Percentiles rank a stretch among this genome's conserved stretches.
Evolutionary conservation across 164 flowering plant species (phyloP).

Genomic region (Magnolia officinalis): DNA sequence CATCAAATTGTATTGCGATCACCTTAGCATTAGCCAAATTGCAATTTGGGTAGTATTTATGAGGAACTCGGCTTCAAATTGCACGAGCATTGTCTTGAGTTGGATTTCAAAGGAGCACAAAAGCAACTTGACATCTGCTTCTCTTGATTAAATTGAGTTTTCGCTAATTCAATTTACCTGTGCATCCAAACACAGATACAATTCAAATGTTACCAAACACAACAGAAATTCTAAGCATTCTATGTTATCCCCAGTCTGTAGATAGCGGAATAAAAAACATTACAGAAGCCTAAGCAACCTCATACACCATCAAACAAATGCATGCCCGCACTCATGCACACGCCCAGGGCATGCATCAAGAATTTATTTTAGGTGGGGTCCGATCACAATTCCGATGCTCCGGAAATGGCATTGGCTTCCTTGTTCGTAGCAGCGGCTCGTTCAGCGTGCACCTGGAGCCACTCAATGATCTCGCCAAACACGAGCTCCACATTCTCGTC

Average conservation of each 20-base stretch:
- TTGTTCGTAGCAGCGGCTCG: not conserved
- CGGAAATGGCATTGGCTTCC: not conserved
- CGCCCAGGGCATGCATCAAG: too few relatives aligned
- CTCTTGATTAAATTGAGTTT: too few relatives aligned
- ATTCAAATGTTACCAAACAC: not conserved
- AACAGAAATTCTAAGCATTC: too few relatives aligned
- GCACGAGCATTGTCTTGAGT: too few relatives aligned
- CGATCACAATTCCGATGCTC: not conserved
- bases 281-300: not conserved
- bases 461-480: constrained; percentile 63
- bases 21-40: too few relatives aligned
- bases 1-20: too few relatives aligned
- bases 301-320: not conserved
- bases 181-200: not conserved
- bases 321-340: not conserved
- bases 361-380: too few relatives aligned
- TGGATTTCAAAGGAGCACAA: too few relatives aligned
- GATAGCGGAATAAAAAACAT: not conserved
- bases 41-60: too few relatives aligned
- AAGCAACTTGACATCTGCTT: too few relatives aligned
- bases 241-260: too few relatives aligned
- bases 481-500: constrained; percentile 76
- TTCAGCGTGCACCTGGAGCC: constrained; percentile 55
- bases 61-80: too few relatives aligned
- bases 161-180: not conserved